Percentiles rank a stretch among this genome's conserved stretches.
phyloP scores from a whole-genome alignment of 305 asterid genomes.

The Caryopteris hybrid region DNA sequence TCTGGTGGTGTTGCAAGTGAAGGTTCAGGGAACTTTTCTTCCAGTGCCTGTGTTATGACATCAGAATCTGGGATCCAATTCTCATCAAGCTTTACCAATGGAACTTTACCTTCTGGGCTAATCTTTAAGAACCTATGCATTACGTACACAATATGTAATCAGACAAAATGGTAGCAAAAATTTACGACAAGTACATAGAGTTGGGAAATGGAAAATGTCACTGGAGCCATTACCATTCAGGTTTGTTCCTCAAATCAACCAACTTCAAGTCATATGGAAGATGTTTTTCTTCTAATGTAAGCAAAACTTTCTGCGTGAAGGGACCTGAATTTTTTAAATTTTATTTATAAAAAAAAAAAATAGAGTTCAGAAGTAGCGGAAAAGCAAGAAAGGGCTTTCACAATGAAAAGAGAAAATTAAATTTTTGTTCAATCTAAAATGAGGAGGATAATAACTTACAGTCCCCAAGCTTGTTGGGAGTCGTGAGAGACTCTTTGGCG shows the following conservation, averaged over 20 bases:
- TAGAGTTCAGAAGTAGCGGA: background rate
- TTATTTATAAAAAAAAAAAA: background rate
- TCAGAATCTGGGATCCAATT: conserved; percentile 94
- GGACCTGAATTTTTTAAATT: conserved; percentile 52
- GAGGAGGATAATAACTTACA: conserved; percentile 37
- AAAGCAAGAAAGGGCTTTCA: background rate
- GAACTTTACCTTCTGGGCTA: conserved; percentile 94
- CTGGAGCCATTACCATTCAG: conserved; percentile 59
- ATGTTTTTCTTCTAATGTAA: conserved; percentile 84
- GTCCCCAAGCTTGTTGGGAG: conserved; percentile 75
- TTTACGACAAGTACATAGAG: background rate
- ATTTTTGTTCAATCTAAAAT: too few relatives aligned
- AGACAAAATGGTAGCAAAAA: background rate
- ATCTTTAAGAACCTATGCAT: conserved; percentile 56
- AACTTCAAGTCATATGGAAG: conserved; percentile 79
- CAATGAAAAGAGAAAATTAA: background rate
- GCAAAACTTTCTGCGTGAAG: conserved; percentile 82
- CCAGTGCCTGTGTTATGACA: conserved; percentile 75
- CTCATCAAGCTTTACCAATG: conserved; percentile 78
- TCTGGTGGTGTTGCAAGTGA: conserved; percentile 77
- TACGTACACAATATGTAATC: background rate
- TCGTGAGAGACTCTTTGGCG: conserved; percentile 58
- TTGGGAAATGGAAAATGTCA: too few relatives aligned
- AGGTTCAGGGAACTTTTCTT: conserved; percentile 89
- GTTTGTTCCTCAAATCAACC: conserved; percentile 75